Percentiles rank a stretch among this genome's conserved stretches.
These are phyloP conservation scores for Cladosporium sp. DNA, from an alignment of 2,329 filamentous ascomycete species.

Conservation along the genomic window DNA sequence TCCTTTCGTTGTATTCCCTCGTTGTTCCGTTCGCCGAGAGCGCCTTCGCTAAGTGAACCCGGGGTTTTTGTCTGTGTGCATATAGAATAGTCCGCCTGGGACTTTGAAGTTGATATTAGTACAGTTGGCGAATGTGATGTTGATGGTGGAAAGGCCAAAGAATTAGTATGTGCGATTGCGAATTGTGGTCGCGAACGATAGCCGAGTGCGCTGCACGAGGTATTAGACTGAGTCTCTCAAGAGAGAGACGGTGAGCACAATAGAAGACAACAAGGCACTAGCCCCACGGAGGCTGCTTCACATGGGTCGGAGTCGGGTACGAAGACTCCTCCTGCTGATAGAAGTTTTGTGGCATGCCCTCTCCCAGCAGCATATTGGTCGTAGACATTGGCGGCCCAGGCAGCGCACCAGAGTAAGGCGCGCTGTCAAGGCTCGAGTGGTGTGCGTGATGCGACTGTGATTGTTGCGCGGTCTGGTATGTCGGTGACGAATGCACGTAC, in stretches of 20 bases:
- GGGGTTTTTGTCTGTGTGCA: constrained; percentile 34
- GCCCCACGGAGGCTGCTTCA: constrained; percentile 8
- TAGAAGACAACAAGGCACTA: background rate
- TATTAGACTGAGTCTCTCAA: background rate
- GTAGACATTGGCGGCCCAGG: background rate
- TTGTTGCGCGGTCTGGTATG: constrained; percentile 3
- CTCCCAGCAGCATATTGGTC: constrained; percentile 5
- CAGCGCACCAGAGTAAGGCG: constrained; percentile 1
- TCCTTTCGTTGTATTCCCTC: too few relatives aligned
- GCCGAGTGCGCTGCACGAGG: too few relatives aligned
- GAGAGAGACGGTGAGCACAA: too few relatives aligned
- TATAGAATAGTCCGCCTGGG: constrained; percentile 33
- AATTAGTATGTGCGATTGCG: too few relatives aligned
- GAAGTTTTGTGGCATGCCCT: constrained; percentile 9
- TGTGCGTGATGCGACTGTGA: constrained; percentile 11
- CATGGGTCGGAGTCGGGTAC: constrained; percentile 11
- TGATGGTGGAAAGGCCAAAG: too few relatives aligned
- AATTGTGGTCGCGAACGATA: too few relatives aligned
- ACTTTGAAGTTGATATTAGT: constrained; percentile 7
- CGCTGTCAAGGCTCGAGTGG: constrained; percentile 10
- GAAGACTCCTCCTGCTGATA: constrained; percentile 13
- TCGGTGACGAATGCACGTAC: constrained; percentile 11
- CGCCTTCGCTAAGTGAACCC: constrained; percentile 7
- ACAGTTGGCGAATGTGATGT: background rate
- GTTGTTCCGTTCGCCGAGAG: background rate